phyloP scores from a whole-genome alignment of 2,329 filamentous ascomycete genomes.

The Fusarium sp. region DNA sequence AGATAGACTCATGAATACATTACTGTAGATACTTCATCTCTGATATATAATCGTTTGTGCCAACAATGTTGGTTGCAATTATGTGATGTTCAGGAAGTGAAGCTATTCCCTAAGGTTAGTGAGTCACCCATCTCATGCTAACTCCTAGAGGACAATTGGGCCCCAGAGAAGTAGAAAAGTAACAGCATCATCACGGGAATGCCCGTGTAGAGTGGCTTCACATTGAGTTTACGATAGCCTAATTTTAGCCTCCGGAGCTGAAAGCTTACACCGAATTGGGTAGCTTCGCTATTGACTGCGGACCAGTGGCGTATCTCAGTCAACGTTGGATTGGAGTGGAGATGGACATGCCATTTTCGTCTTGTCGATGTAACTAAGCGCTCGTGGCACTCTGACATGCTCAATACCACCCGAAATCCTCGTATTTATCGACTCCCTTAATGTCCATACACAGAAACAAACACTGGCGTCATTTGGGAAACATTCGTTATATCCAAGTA shows the following conservation, averaged over 20 bases:
- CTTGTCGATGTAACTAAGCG: conserved; percentile 7
- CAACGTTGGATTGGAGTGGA: conserved; percentile 1
- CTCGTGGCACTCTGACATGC: background rate
- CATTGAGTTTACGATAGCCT: conserved; percentile 6
- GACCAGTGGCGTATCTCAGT: conserved; percentile 7
- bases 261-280: background rate
- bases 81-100: background rate
- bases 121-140: background rate
- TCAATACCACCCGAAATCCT: background rate
- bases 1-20: conserved; percentile 21
- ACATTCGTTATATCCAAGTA: background rate
- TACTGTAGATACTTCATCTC: background rate
- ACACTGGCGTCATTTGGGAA: background rate
- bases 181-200: conserved; percentile 4
- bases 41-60: background rate
- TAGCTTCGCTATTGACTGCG: background rate
- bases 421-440: background rate
- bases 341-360: background rate
- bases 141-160: too few species aligned
- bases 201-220: conserved; percentile 5
- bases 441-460: background rate
- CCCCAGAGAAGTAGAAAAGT: background rate
- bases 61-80: background rate
- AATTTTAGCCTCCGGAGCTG: conserved; percentile 13
- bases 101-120: background rate